Conservation (phyloP, 805 yeast genomes). For the Ogataea nonfermentans region DNA sequence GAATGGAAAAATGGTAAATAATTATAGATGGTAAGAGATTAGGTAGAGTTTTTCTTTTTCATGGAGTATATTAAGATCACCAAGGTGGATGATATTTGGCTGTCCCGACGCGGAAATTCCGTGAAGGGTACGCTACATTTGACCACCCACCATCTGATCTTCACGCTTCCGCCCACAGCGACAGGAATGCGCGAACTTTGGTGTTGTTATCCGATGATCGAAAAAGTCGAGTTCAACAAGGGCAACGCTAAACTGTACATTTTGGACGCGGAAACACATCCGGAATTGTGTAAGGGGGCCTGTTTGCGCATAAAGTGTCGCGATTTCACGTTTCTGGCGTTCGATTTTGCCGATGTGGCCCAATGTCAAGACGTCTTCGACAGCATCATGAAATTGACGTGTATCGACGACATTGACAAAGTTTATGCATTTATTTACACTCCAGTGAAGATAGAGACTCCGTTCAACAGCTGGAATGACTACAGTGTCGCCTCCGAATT, state of each 20-base stretch:
- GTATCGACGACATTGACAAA: slow-evolving; percentile 48
- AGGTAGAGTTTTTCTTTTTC: background rate
- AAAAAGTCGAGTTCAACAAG: slow-evolving; percentile 52
- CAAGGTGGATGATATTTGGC: slow-evolving; percentile 43
- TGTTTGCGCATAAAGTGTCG: slow-evolving; percentile 73
- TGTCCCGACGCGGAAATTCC: slow-evolving; percentile 56
- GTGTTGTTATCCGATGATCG: slow-evolving; percentile 87
- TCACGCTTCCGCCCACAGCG: slow-evolving; percentile 37
- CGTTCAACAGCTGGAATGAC: slow-evolving; percentile 68
- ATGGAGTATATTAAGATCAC: slow-evolving; percentile 61
- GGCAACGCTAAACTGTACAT: slow-evolving; percentile 45
- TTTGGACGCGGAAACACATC: slow-evolving; percentile 17
- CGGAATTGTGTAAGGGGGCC: slow-evolving; percentile 36
- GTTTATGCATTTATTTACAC: slow-evolving; percentile 81
- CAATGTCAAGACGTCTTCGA: slow-evolving; percentile 72
- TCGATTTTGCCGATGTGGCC: slow-evolving; percentile 62
- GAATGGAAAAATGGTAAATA: slow-evolving; percentile 7
- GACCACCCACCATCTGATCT: slow-evolving; percentile 75
- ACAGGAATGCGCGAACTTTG: slow-evolving; percentile 63
- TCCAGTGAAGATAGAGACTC: slow-evolving; percentile 68
- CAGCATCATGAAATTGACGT: slow-evolving; percentile 64
- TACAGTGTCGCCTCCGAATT: slow-evolving; percentile 67
- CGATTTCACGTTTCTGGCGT: slow-evolving; percentile 78
- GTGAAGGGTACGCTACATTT: slow-evolving; percentile 62
- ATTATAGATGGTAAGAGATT: background rate